Percentiles rank a stretch among this genome's conserved stretches.
Evolutionary conservation across 164 flowering plant species (phyloP).

Genomic region (Brasenia schreberi): DNA sequence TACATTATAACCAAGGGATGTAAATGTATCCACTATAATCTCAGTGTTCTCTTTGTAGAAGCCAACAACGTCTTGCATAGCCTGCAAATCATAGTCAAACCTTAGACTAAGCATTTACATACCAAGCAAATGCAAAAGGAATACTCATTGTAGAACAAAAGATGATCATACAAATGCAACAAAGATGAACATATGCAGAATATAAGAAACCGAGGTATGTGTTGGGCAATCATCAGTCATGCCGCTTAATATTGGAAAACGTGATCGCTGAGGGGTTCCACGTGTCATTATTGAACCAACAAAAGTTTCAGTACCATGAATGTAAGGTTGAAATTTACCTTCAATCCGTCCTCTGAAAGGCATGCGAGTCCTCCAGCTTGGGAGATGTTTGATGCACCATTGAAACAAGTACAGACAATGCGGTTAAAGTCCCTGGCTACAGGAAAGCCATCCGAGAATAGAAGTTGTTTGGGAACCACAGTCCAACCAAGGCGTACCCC

Average conservation of each 20-base stretch:
- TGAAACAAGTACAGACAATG: constrained; percentile 85
- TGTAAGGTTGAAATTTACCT: constrained; percentile 26
- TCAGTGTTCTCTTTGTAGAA: constrained; percentile 82
- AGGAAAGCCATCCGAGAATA: constrained; percentile 82
- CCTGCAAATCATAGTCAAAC: constrained; percentile 27
- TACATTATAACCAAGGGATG: constrained; percentile 69
- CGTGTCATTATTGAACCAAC: background rate
- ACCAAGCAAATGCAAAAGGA: background rate
- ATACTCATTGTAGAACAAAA: background rate
- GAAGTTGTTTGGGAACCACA: constrained; percentile 73
- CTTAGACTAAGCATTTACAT: background rate
- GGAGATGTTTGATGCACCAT: constrained; percentile 85
- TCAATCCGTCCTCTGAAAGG: constrained; percentile 66
- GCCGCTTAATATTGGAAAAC: background rate
- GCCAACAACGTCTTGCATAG: constrained; percentile 52
- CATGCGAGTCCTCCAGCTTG: constrained; percentile 94
- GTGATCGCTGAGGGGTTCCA: background rate
- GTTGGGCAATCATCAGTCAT: background rate
- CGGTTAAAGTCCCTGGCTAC: constrained; percentile 87
- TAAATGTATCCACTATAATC: constrained; percentile 70
- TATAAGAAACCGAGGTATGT: no score
- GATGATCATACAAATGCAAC: background rate
- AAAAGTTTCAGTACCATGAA: background rate
- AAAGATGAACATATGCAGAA: background rate
- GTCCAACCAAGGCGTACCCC: constrained; percentile 98